phyloP scores from a whole-genome alignment of 2,329 filamentous ascomycete species.

The Septoria petroselini region DNA sequence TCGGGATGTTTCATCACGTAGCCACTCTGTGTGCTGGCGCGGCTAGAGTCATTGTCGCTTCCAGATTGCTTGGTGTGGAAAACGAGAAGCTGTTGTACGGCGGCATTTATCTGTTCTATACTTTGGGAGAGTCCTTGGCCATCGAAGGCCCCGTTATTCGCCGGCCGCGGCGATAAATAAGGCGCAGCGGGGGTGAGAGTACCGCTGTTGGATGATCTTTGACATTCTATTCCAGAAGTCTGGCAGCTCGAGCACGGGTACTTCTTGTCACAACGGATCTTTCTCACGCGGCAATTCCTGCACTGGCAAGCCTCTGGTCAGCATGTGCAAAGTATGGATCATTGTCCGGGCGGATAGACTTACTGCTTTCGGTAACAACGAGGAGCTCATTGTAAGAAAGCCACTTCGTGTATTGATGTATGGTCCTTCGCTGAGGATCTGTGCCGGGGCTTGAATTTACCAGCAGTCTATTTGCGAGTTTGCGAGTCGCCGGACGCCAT shows the following conservation, averaged over 20 bases:
- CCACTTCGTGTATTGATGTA: too few relatives aligned
- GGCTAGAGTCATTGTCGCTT: background rate
- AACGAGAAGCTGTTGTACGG: slow-evolving; percentile 15
- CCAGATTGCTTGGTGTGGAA: slow-evolving; percentile 1
- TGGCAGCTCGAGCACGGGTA: slow-evolving; percentile 18
- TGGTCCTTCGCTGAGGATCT: too few relatives aligned
- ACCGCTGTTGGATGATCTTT: slow-evolving; percentile 6
- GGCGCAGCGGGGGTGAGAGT: background rate
- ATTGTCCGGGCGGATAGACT: background rate
- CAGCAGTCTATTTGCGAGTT: too few relatives aligned
- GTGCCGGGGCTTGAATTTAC: too few relatives aligned
- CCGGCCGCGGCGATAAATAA: background rate
- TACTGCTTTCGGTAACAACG: slow-evolving; percentile 15
- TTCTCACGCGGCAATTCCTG: slow-evolving; percentile 14
- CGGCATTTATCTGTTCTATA: slow-evolving; percentile 16
- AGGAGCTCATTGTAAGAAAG: background rate
- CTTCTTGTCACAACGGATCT: slow-evolving; percentile 19
- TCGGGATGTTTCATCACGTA: slow-evolving; percentile 1
- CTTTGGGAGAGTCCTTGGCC: slow-evolving; percentile 5
- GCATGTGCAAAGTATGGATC: background rate
- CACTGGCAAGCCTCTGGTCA: slow-evolving; percentile 11
- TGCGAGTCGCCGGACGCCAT: too few relatives aligned
- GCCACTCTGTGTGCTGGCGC: background rate
- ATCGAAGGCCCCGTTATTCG: slow-evolving; percentile 3
- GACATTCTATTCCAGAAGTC: slow-evolving; percentile 17